phyloP scores from a whole-genome alignment of 768 basidiomycete genomes.

The Termitomyces sp. region DNA sequence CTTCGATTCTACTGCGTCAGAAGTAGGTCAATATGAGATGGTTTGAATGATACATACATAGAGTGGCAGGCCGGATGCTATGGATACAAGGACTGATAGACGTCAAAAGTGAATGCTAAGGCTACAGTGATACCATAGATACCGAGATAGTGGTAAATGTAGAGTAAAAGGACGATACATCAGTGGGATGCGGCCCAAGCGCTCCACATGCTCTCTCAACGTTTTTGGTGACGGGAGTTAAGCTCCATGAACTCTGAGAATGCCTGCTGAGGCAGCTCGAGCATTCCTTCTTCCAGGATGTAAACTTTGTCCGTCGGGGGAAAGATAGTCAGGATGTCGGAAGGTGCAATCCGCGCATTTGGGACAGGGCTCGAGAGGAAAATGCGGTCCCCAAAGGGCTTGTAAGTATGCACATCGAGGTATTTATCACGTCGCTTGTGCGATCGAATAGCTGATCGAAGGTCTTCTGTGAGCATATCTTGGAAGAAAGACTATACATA shows the following conservation, averaged over 20 bases:
- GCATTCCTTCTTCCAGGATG: slow-evolving; percentile 40
- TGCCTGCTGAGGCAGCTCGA: slow-evolving; percentile 57
- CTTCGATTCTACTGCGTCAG: background rate
- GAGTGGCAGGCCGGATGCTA: background rate
- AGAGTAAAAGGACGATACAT: background rate
- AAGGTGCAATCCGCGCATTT: slow-evolving; percentile 53
- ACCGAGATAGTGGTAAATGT: background rate
- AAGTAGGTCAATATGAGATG: background rate
- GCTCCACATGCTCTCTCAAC: slow-evolving; percentile 55
- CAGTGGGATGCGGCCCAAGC: slow-evolving; percentile 25
- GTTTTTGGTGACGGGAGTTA: slow-evolving; percentile 44
- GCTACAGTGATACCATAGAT: background rate
- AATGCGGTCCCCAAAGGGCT: slow-evolving; percentile 57
- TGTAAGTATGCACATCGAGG: slow-evolving; percentile 61
- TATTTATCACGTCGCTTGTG: slow-evolving; percentile 51
- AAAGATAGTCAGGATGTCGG: slow-evolving; percentile 57
- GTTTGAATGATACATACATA: background rate
- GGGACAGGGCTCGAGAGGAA: slow-evolving; percentile 60
- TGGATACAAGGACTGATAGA: slow-evolving; percentile 8
- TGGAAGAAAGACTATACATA: slow-evolving; percentile 2
- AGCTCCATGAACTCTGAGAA: slow-evolving; percentile 54
- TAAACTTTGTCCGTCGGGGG: slow-evolving; percentile 31
- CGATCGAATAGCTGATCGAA: slow-evolving; percentile 42
- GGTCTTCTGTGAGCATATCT: background rate
- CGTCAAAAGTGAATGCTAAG: slow-evolving; percentile 6